These are phyloP conservation scores for Pichia inconspicua DNA, from an alignment of 1,139 yeast species.

Conservation along the genomic window DNA sequence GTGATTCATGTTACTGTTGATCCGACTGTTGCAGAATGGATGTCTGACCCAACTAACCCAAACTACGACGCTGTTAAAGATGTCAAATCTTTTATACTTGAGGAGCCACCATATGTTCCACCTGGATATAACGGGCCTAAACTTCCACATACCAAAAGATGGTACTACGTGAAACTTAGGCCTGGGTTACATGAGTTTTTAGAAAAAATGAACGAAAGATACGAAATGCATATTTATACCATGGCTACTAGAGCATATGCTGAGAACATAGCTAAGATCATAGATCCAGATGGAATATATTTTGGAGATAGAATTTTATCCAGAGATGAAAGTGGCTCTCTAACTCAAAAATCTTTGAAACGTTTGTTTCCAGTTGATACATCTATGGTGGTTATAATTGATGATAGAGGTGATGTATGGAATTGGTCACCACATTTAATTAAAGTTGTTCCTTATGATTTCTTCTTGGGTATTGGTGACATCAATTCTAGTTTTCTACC, in stretches of 20 bases:
- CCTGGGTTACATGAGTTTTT: conserved; percentile 80
- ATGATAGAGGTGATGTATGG: conserved; percentile 99
- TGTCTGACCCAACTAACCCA: conserved; percentile 74
- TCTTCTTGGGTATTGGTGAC: conserved; percentile 96
- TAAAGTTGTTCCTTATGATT: conserved; percentile 91
- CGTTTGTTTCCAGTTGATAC: conserved; percentile 93
- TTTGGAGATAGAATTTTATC: conserved; percentile 90
- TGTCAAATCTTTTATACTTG: conserved; percentile 67
- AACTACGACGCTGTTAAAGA: conserved; percentile 79
- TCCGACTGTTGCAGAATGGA: conserved; percentile 97
- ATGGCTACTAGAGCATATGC: conserved; percentile 99
- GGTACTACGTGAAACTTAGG: conserved; percentile 88
- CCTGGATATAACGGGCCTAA: conserved; percentile 50
- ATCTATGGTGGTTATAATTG: conserved; percentile 92
- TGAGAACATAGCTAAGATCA: conserved; percentile 76
- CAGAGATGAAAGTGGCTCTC: conserved; percentile 90
- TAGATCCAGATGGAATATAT: conserved; percentile 80
- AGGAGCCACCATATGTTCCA: conserved; percentile 62
- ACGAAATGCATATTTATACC: conserved; percentile 91
- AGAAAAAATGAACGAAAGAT: conserved; percentile 50
- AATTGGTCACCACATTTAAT: conserved; percentile 90
- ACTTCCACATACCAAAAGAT: conserved; percentile 53
- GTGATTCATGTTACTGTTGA: conserved; percentile 97
- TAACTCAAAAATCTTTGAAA: conserved; percentile 81
- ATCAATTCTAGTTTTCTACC: conserved; percentile 91